Base-by-base conservation (phyloP, 208 protist genomes). In the Balamuthia mandrillaris region DNA sequence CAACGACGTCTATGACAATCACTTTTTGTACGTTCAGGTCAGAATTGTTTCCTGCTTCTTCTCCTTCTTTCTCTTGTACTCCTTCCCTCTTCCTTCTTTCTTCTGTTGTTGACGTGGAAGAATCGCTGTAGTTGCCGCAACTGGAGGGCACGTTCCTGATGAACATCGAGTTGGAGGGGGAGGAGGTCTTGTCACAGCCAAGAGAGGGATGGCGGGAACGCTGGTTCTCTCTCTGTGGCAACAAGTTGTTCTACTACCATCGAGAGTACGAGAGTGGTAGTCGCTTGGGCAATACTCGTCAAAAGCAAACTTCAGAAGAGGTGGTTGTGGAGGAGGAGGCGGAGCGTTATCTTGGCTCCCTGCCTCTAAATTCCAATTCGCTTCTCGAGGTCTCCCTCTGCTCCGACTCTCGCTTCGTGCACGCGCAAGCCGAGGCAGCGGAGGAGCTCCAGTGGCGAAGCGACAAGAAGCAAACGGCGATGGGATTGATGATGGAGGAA, bases 1-100 rank as follows among this genome's bases (percentile, higher is more conserved):
- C 1, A 29, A 78, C 45, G 68, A 78, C 29, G 27, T 78, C 68
- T 78, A 52, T 27, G 68, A 78, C 29, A 78, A 78, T 24, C 68
- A 78, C 24, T 78, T 78, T 44, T 44, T 78, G 29, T 78, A 78
- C 29, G 29, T 27, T 18, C 29, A 42, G 68, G 68, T 78, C 10
- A 14, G 9, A n/a, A n/a, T n/a, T n/a, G n/a, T n/a, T 0, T 0
- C 60, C 60, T 63, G 10, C 5, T 21, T 5, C 33, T 0, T 68
- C 60, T 29, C 39, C 42, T 6, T 37, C 3, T 54, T 78, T 37
- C n/a, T 45, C 63, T 24, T 1, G 39, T 21, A 14, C 21, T 0
- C 63, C 39, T 33, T 35, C 27, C 16, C 39, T 78, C n/a, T 56
- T 33, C 33, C 9, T 54, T 18, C 18, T 56, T 10, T 56, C 68